Evolutionary conservation across 1,139 yeast genomes (phyloP).

Genomic region (Sporopachydermia cereana): DNA sequence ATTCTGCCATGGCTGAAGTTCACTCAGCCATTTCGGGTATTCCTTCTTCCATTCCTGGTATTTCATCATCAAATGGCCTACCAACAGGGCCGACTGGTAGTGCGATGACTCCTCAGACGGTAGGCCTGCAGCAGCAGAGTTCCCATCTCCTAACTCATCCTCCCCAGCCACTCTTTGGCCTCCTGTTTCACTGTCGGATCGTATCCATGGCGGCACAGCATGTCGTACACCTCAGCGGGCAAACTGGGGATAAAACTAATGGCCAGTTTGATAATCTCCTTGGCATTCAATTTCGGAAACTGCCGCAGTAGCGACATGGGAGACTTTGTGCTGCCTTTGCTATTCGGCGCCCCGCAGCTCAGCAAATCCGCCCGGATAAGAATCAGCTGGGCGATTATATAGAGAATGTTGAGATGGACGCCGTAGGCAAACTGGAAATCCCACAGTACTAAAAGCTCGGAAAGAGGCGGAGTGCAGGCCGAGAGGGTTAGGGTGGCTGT

Average conservation of each 20-base stretch:
- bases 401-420: conserved; percentile 73
- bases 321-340: conserved; percentile 14
- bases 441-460: conserved; percentile 72
- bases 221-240: conserved; percentile 55
- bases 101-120: too few species aligned
- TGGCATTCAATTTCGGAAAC: conserved; percentile 63
- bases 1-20: too few species aligned
- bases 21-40: too few species aligned
- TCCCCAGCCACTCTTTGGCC: conserved; percentile 7
- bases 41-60: too few species aligned
- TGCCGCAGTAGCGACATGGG: conserved; percentile 71
- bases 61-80: too few species aligned
- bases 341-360: conserved; percentile 35
- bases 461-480: conserved; percentile 82
- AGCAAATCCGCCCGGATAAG: conserved; percentile 47
- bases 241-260: conserved; percentile 71
- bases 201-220: conserved; percentile 60
- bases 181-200: conserved; percentile 26
- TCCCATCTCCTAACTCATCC: too few species aligned
- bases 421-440: conserved; percentile 89
- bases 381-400: conserved; percentile 75
- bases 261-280: conserved; percentile 66
- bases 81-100: too few species aligned
- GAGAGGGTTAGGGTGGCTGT: conserved; percentile 63
- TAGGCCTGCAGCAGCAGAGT: too few species aligned